phyloP scores from a whole-genome alignment of 352 stramenopile species.

The Globisporangium irregulare region DNA sequence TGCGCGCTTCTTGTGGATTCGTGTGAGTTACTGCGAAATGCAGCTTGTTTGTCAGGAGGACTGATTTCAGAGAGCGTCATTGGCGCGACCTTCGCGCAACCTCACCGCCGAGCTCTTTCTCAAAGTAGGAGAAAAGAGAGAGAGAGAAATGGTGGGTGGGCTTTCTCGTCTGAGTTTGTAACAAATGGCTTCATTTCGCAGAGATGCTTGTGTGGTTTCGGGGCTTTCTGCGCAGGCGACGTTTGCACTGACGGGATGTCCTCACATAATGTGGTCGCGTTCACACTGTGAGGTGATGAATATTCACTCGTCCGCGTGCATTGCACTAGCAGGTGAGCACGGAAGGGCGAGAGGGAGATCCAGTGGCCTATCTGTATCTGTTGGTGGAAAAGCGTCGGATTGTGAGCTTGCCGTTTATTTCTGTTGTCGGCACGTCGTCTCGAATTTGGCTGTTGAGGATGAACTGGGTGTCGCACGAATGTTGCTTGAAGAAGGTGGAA shows the following conservation, averaged over 20 bases:
- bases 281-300: no score
- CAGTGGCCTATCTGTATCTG: no score
- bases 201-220: no score
- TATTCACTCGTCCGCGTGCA: background rate
- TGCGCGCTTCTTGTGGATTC: background rate
- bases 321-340: background rate
- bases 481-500: background rate
- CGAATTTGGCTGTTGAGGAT: background rate
- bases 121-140: background rate
- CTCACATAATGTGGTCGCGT: no score
- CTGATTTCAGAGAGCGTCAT: slow-evolving; percentile 2
- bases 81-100: slow-evolving; percentile 12
- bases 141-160: background rate
- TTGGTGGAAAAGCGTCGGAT: background rate
- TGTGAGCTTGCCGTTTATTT: background rate
- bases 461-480: background rate
- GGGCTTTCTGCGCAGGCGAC: no score
- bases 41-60: background rate
- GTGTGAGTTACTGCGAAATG: background rate
- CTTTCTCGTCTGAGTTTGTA: background rate
- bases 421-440: background rate
- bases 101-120: background rate
- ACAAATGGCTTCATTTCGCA: background rate
- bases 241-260: no score
- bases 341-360: background rate